Percentiles rank a stretch among this genome's conserved stretches.
Evolutionary conservation across 345 rosid genomes (phyloP).

Genomic region (Hypericum androsaemum): DNA sequence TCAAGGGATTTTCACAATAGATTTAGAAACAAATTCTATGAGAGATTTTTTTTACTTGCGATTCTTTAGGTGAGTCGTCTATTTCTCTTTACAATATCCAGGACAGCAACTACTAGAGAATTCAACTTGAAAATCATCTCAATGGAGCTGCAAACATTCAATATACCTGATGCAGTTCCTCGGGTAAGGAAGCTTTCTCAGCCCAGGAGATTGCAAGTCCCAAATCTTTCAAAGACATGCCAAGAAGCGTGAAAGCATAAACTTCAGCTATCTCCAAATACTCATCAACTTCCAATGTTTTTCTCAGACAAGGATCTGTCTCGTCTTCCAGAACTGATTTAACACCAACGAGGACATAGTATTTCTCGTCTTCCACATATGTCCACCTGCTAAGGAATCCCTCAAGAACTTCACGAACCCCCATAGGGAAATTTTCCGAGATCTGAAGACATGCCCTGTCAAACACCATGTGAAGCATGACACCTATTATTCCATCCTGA

Average conservation of each 20-base stretch:
- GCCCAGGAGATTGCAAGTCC: constrained; percentile 68
- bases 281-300: constrained; percentile 35
- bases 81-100: too few relatives aligned
- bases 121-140: neutral
- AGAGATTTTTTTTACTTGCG: too few relatives aligned
- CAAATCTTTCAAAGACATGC: constrained; percentile 36
- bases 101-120: neutral
- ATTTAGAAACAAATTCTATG: too few relatives aligned
- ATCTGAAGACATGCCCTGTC: constrained; percentile 69
- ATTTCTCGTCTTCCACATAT: constrained; percentile 34
- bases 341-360: constrained; percentile 24
- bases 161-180: constrained; percentile 62
- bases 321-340: constrained; percentile 18
- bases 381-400: constrained; percentile 67
- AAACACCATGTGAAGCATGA: neutral
- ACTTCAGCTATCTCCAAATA: constrained; percentile 60
- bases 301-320: constrained; percentile 25
- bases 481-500: neutral
- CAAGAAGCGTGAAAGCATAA: constrained; percentile 52
- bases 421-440: constrained; percentile 43
- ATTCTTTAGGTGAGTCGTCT: too few relatives aligned
- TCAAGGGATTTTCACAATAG: too few relatives aligned
- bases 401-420: constrained; percentile 53
- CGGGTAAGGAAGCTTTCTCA: constrained; percentile 68
- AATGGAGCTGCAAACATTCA: neutral